A percentile compares a stretch with the other conserved stretches of the same genome.
phyloP scores from a whole-genome alignment of 208 protist genomes.

The Wallacemonas sp. region DNA sequence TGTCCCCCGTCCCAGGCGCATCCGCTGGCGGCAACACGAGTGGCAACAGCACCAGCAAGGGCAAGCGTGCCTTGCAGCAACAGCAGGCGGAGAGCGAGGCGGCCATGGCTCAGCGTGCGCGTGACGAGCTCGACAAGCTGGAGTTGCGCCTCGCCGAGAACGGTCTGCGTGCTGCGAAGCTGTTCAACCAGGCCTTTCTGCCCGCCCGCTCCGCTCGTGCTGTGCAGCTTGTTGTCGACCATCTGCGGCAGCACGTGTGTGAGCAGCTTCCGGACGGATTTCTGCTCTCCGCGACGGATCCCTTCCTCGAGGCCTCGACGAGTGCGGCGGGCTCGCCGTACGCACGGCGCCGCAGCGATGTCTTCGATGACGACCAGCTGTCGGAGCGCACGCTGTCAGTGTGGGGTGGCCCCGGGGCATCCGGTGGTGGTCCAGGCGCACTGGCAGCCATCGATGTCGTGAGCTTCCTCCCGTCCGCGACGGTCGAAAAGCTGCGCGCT shows the following conservation, averaged over 20 bases:
- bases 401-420: not conserved
- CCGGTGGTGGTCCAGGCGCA: not conserved
- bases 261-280: constrained; percentile 17
- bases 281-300: constrained; percentile 13
- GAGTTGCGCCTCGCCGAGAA: constrained; percentile 6
- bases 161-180: constrained; percentile 21
- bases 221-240: constrained; percentile 23
- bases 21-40: not conserved
- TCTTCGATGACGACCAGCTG: not conserved
- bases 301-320: not conserved
- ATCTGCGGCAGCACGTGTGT: constrained; percentile 19
- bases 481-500: not conserved
- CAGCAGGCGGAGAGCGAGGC: constrained; percentile 3
- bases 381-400: not conserved
- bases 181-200: constrained; percentile 34
- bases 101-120: not conserved
- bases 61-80: constrained; percentile 11
- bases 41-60: not conserved
- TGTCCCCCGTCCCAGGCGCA: not conserved
- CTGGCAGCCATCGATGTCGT: constrained; percentile 2
- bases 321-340: not conserved
- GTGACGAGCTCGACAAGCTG: constrained; percentile 1
- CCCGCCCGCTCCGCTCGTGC: constrained; percentile 26
- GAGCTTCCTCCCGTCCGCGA: not conserved
- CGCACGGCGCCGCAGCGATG: not conserved